Evolutionary conservation across 2,329 filamentous ascomycete genomes (phyloP), one percentile per base, ranked within the genome.

Genomic region (Curvularia spicifera): DNA sequence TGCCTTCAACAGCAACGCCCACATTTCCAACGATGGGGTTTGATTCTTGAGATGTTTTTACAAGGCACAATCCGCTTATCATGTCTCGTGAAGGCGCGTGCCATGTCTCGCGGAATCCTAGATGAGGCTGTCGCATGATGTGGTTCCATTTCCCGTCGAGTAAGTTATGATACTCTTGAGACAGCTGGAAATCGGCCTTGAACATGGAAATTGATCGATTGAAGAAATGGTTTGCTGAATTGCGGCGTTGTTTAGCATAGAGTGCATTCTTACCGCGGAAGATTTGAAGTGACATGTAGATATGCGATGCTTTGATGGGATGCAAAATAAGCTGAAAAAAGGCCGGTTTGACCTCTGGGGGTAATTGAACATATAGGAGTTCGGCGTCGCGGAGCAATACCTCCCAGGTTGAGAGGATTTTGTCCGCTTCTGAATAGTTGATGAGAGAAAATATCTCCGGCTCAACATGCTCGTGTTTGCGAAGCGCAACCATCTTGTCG

Each of bases 51-150:
- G 53, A 51, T 12, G 61, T 20, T 68, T 87, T 84, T 1, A 87
- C 84, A 54, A 84, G 86, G 3, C 80, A 75, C 60, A 89, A 78
- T 4, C 84, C 81, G 0, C 87, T 85, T 3, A 88, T 78, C 0
- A 83, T 82, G 66, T 90, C 88, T 28, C 87, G 79, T 84, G 88
- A 89, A 1, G 88, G 85, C 66, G 89, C 86, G 68, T 89, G 87
- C 87, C 87, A 80, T 13, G 51, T 63, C 60, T 18, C 84, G 53
- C 31, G 57, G 56, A 40, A 83, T 86, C 62, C 87, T 83, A 63
- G 57, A 31, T 68, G 64, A 6, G 65, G 39, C 39, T 56, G 72
- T 45, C 71, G 69, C 67, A 66, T 66, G 46, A 75, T 73, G 22
- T 74, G 63, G 24, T 65, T 64, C 70, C 69, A 73, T 45, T 72